Percentiles rank a stretch among this genome's conserved stretches.
Evolutionary conservation across 2,329 filamentous ascomycete genomes (phyloP).

Genomic region (Acarospora socialis): DNA sequence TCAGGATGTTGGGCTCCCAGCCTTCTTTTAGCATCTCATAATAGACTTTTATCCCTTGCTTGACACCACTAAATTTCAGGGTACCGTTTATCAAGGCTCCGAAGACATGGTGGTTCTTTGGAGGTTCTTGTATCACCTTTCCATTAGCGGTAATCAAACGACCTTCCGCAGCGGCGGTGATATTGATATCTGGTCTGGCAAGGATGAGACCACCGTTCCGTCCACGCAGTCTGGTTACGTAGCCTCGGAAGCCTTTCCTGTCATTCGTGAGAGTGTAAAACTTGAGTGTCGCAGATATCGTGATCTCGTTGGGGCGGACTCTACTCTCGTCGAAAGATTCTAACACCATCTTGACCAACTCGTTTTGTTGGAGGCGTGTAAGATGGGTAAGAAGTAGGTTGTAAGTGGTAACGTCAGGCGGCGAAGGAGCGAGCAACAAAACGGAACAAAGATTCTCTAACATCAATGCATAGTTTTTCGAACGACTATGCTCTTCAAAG

Average conservation of each 20-base stretch:
- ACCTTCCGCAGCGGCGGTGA: not conserved
- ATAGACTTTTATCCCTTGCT: slow-evolving; percentile 10
- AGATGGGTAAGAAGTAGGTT: slow-evolving; percentile 11
- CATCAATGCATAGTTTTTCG: no score
- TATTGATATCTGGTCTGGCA: slow-evolving; percentile 1
- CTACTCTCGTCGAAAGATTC: slow-evolving; percentile 8
- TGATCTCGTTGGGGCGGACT: slow-evolving; percentile 11
- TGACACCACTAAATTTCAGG: slow-evolving; percentile 7
- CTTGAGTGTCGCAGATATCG: slow-evolving; percentile 8
- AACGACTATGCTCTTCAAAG: no score
- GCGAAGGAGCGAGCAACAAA: no score
- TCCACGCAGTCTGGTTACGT: slow-evolving; percentile 8
- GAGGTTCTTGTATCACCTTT: slow-evolving; percentile 7
- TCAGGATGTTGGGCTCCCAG: slow-evolving; percentile 7
- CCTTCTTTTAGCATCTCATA: slow-evolving; percentile 11
- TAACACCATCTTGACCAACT: slow-evolving; percentile 5
- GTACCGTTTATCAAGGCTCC: slow-evolving; percentile 11
- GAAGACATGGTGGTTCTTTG: slow-evolving; percentile 11
- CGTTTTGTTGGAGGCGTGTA: slow-evolving; percentile 3
- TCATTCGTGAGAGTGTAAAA: slow-evolving; percentile 9
- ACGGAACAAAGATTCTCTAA: no score
- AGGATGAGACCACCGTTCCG: slow-evolving; percentile 5
- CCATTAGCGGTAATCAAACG: not conserved
- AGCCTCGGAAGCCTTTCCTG: slow-evolving; percentile 3
- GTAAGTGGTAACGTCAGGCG: slow-evolving; percentile 11